These are phyloP conservation scores for Aspergillus incahuasiensis DNA, from an alignment of 495 filamentous ascomycete genomes.

Conservation along the genomic window DNA sequence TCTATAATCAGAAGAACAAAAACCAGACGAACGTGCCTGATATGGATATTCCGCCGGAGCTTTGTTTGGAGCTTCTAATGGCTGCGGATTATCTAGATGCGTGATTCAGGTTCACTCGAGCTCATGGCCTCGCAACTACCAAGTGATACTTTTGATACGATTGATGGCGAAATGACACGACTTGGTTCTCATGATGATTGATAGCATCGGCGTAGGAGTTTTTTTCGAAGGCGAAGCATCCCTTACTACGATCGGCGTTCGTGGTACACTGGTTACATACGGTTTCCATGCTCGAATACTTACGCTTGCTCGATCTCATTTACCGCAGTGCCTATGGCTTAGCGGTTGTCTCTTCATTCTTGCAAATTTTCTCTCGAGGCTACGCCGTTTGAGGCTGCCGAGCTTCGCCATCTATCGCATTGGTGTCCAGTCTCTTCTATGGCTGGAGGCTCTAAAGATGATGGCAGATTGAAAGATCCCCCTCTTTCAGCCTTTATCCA, in stretches of 20 bases:
- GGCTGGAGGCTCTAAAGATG: slow-evolving; percentile 71
- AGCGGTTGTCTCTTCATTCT: neutral
- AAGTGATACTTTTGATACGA: too few species aligned
- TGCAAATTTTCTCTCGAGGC: neutral
- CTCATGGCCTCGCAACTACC: too few species aligned
- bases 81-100: slow-evolving; percentile 70
- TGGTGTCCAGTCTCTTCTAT: slow-evolving; percentile 44
- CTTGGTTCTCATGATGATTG: neutral
- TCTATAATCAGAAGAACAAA: slow-evolving; percentile 79
- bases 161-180: neutral
- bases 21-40: slow-evolving; percentile 76
- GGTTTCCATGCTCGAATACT: neutral
- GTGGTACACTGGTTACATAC: neutral
- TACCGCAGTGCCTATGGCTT: neutral
- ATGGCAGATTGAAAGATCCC: slow-evolving; percentile 57
- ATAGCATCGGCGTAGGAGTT: neutral
- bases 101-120: too few species aligned
- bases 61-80: slow-evolving; percentile 78
- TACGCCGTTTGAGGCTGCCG: neutral
- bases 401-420: slow-evolving; percentile 52
- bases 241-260: neutral
- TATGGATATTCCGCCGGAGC: slow-evolving; percentile 76
- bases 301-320: neutral
- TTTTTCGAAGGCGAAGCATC: neutral
- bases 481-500: slow-evolving; percentile 31